These are phyloP conservation scores for Saccharomycopsis amapae DNA, from an alignment of 805 yeast genomes.

Conservation along the genomic window DNA sequence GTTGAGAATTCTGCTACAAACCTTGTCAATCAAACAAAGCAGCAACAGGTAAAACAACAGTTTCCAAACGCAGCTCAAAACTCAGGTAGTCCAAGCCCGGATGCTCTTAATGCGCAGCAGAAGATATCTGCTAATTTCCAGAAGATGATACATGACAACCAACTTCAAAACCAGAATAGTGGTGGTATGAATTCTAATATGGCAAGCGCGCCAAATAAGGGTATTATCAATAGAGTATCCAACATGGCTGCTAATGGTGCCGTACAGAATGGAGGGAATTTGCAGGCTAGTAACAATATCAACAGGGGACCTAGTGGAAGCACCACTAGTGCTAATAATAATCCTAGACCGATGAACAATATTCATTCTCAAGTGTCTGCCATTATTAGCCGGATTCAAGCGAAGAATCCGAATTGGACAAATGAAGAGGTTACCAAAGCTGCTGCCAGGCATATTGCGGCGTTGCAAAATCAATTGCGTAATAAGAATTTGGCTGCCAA, in stretches of 20 bases:
- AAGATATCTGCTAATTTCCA: neutral
- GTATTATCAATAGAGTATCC: neutral
- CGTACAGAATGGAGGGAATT: conserved; percentile 16
- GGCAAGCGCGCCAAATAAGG: neutral
- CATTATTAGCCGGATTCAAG: conserved; percentile 54
- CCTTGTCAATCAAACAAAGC: too few species aligned
- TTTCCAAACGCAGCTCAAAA: too few species aligned
- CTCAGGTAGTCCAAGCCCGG: too few species aligned
- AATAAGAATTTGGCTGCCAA: neutral
- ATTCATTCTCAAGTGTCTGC: conserved; percentile 54
- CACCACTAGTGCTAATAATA: neutral
- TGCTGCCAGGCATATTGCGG: conserved; percentile 58
- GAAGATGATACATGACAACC: neutral
- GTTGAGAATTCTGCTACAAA: too few species aligned
- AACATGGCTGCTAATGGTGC: neutral
- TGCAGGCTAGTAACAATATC: neutral
- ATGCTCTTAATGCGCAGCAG: neutral
- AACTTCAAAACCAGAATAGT: neutral
- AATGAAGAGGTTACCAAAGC: conserved; percentile 59
- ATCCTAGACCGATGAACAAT: neutral
- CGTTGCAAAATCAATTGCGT: conserved; percentile 32
- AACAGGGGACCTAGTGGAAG: neutral
- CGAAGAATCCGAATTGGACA: conserved; percentile 55
- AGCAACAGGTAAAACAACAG: too few species aligned
- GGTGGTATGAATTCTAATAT: neutral